Evolutionary conservation across 306 rosid species (phyloP), one percentile per base, ranked within the genome.

Genomic region (Cercis canadensis): DNA sequence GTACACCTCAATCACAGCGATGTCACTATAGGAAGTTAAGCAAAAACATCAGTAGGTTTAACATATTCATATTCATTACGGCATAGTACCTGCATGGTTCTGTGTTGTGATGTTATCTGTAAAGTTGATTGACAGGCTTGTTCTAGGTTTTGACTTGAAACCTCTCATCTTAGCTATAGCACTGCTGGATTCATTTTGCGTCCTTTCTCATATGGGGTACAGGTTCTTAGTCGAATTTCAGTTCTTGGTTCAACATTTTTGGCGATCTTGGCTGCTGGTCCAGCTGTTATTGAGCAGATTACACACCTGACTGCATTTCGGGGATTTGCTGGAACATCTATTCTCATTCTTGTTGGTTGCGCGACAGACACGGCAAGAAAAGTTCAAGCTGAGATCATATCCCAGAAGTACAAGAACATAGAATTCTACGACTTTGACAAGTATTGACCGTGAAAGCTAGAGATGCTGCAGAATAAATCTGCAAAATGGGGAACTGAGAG

Each of bases 331-430:
- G 98, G 98, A 75, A 94, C 98, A 8, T 94, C 97, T 49, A 86
- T 94, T 86, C 98, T 90, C 77, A 94, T 94, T 80, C 95, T 94
- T 32, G 97, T 94, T 65, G 98, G 97, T 59, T 94, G 98, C 17
- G 97, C 96, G 40, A 88, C 97, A 44, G 96, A 94, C 79, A 94
- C 98, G 4, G 97, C 98, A 11, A 89, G 97, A 78, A 90, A 94
- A 80, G 97, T 90, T 79, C 86, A 87, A 80, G 98, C 94, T 2
- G 97, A 94, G 85, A 94, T 94, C 54, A 90, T 89, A 77, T 90
- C 97, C 59, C 98, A 90, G 54, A 90, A 90, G 82, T 94, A 94
- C 84, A 88, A 89, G 86, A 87, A 87, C 88, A 94, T 90, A 14
- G 98, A 94, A 77, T 85, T 94, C 71, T 90, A 94, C 57, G 96